Percentiles rank a stretch among this genome's conserved stretches.
Evolutionary conservation across 208 protist genomes (phyloP).

Genomic region (Trypanosoma vivax): DNA sequence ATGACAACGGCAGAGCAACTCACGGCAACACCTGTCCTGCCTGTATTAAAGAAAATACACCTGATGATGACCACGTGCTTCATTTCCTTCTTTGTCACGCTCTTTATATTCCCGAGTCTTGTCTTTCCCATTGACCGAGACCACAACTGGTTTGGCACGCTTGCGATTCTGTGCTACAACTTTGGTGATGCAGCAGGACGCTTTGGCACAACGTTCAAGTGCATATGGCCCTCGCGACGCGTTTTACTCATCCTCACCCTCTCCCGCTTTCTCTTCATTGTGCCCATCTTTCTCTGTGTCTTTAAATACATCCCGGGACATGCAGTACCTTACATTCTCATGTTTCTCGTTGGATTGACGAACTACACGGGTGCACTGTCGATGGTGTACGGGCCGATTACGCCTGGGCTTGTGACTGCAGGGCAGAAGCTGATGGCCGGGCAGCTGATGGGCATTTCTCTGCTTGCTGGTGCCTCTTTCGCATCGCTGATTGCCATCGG

Average conservation of each 20-base stretch:
- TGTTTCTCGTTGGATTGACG: conserved; percentile 42
- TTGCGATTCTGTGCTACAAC: conserved; percentile 62
- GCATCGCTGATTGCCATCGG: conserved; percentile 17
- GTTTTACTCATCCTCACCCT: conserved; percentile 32
- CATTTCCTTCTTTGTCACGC: conserved; percentile 49
- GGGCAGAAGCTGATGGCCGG: conserved; percentile 54
- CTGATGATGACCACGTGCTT: conserved; percentile 32
- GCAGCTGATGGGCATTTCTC: conserved; percentile 43
- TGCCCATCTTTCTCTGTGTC: conserved; percentile 45
- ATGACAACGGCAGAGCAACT: conserved; percentile 14
- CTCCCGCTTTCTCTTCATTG: conserved; percentile 40
- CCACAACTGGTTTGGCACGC: conserved; percentile 49
- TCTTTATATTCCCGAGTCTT: conserved; percentile 56
- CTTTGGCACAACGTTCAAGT: conserved; percentile 32
- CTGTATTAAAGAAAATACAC: conserved; percentile 17
- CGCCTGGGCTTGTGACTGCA: conserved; percentile 20
- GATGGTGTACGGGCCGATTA: conserved; percentile 41
- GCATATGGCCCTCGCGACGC: conserved; percentile 35
- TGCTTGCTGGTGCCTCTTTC: conserved; percentile 36
- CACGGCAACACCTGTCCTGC: conserved; percentile 1
- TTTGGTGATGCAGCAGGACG: conserved; percentile 39
- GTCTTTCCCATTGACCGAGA: conserved; percentile 29
- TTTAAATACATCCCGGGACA: conserved; percentile 50
- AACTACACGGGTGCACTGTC: conserved; percentile 46
- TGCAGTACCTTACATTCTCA: conserved; percentile 39